phyloP scores from a whole-genome alignment of 192 early-diverging fungal species.

The Backusella parvicylindrica region DNA sequence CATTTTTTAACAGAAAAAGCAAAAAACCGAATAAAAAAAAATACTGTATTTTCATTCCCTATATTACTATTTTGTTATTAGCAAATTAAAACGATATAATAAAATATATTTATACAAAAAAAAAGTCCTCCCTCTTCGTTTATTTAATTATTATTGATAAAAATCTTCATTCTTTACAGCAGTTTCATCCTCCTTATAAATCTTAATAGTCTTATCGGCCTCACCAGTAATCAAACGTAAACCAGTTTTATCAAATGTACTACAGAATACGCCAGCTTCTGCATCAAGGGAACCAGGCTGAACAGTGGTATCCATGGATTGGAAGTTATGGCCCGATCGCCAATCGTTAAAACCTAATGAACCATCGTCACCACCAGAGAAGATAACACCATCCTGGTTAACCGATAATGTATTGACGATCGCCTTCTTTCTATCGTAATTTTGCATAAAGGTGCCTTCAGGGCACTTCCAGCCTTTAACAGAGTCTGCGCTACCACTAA shows the following conservation, averaged over 20 bases:
- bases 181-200: slow-evolving; percentile 87
- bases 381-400: slow-evolving; percentile 91
- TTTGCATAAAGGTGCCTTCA: slow-evolving; percentile 92
- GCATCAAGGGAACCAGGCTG: slow-evolving; percentile 96
- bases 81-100: background rate
- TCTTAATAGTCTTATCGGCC: slow-evolving; percentile 99
- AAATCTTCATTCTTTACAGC: slow-evolving; percentile 48
- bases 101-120: background rate
- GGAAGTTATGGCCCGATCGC: slow-evolving; percentile 95
- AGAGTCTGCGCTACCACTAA: slow-evolving; percentile 82
- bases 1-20: background rate
- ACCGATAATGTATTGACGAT: slow-evolving; percentile 90
- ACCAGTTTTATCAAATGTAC: slow-evolving; percentile 94
- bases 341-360: slow-evolving; percentile 98
- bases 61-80: background rate
- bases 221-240: slow-evolving; percentile 96
- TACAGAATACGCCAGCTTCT: slow-evolving; percentile 94
- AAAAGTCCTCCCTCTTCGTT: background rate
- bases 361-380: slow-evolving; percentile 97
- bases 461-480: slow-evolving; percentile 99
- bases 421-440: slow-evolving; percentile 79
- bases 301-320: slow-evolving; percentile 77
- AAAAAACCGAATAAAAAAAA: background rate
- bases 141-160: slow-evolving; percentile 18
- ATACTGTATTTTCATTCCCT: background rate